Evolutionary conservation across 768 basidiomycete genomes (phyloP).

Genomic region (Podaxis sp.): DNA sequence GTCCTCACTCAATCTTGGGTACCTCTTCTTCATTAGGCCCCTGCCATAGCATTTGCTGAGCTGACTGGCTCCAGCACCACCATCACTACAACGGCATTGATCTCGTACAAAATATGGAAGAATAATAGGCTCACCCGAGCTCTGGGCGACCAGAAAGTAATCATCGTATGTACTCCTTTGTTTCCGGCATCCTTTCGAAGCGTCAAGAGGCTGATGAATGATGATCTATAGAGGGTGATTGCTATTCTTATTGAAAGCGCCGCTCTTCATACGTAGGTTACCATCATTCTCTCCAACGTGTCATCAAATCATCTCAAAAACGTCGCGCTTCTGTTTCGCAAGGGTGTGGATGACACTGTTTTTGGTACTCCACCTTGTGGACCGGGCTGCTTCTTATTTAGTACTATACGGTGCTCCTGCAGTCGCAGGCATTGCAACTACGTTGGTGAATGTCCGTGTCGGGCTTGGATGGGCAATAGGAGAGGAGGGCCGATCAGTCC

Average conservation of each 20-base stretch:
- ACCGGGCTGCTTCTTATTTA: not conserved
- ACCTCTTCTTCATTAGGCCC: not conserved
- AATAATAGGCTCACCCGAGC: not conserved
- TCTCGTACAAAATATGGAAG: constrained; percentile 3
- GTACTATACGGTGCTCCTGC: not conserved
- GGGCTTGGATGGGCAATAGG: constrained; percentile 12
- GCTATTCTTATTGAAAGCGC: constrained; percentile 8
- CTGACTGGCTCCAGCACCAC: not conserved
- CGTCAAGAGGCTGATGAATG: not conserved
- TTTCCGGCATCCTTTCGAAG: not conserved
- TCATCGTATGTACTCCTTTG: not conserved
- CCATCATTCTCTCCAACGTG: not conserved
- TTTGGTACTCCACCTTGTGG: not conserved
- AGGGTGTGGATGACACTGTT: constrained; percentile 4
- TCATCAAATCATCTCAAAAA: not conserved
- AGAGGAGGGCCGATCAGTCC: constrained; percentile 1
- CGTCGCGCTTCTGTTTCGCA: not conserved
- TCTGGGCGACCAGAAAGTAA: not conserved
- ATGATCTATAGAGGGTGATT: not conserved
- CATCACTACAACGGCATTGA: not conserved
- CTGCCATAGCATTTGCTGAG: too few species aligned
- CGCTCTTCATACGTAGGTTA: constrained; percentile 3
- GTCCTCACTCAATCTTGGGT: not conserved
- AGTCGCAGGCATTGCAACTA: not conserved
- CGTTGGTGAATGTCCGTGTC: constrained; percentile 6